Conservation (phyloP, 2,329 filamentous ascomycete species). For the Stemphylium beticola region DNA sequence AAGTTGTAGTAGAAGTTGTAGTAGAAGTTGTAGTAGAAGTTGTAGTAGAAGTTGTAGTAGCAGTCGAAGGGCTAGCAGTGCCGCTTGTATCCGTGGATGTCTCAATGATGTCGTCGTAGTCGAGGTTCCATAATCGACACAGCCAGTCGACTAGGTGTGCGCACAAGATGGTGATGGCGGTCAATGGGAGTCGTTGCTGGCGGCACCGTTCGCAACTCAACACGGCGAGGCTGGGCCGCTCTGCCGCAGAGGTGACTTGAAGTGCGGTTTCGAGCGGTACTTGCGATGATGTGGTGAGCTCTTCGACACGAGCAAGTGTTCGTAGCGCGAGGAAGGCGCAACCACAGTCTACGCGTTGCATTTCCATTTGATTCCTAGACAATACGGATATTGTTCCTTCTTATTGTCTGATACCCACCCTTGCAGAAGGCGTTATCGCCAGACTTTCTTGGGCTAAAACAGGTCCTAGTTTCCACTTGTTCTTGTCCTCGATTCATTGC, state of each 20-base stretch:
- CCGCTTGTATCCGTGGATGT: conserved; percentile 5
- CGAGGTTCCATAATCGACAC: conserved; percentile 14
- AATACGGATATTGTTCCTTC: not conserved
- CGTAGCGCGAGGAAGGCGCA: conserved; percentile 12
- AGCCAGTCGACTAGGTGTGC: conserved; percentile 16
- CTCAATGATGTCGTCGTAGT: conserved; percentile 1
- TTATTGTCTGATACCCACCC: not conserved
- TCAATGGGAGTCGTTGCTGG: conserved; percentile 13
- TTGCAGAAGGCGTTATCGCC: too few species aligned
- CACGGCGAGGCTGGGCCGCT: conserved; percentile 8
- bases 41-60: not conserved
- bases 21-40: not conserved
- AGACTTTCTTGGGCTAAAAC: too few species aligned
- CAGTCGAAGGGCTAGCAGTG: not conserved
- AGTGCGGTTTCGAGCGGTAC: conserved; percentile 17
- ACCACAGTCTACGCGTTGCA: conserved; percentile 11
- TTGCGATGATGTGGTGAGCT: conserved; percentile 13
- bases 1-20: not conserved
- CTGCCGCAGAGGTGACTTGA: conserved; percentile 7
- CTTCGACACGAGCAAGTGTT: conserved; percentile 12
- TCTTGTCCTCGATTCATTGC: too few species aligned
- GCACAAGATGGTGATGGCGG: conserved; percentile 13
- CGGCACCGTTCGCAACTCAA: conserved; percentile 15
- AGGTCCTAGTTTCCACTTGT: too few species aligned
- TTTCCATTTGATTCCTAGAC: not conserved